A percentile compares a stretch with the other conserved stretches of the same genome.
These are phyloP conservation scores for Physcia stellaris DNA, from an alignment of 495 filamentous ascomycete genomes.

Conservation along the genomic window DNA sequence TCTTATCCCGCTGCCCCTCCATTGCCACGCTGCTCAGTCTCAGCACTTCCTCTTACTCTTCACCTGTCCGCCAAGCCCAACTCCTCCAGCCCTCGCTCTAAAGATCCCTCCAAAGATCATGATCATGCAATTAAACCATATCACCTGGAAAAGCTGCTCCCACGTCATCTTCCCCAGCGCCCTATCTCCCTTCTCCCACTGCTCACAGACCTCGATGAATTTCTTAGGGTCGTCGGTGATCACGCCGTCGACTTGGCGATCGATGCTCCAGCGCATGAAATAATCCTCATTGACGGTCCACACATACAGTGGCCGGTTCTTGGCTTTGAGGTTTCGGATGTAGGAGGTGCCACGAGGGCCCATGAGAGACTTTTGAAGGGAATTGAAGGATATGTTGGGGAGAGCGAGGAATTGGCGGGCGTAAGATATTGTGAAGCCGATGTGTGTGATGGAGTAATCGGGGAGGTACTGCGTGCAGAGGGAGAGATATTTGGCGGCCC, in stretches of 20 bases:
- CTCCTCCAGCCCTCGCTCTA: constrained; percentile 12
- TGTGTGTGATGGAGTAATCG: constrained; percentile 51
- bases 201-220: constrained; percentile 29
- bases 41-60: too few species aligned
- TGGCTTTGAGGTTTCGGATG: constrained; percentile 39
- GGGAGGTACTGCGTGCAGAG: constrained; percentile 48
- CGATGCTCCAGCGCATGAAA: constrained; percentile 61
- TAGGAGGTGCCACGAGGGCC: constrained; percentile 50
- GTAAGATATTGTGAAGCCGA: constrained; percentile 56
- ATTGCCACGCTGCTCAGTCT: too few species aligned
- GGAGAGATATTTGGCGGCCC: constrained; percentile 46
- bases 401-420: constrained; percentile 52
- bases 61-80: too few species aligned
- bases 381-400: constrained; percentile 58
- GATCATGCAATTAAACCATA: constrained; percentile 14
- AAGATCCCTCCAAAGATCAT: constrained; percentile 11
- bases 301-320: constrained; percentile 45
- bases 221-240: constrained; percentile 43
- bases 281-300: constrained; percentile 77
- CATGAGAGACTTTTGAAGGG: constrained; percentile 51
- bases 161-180: constrained; percentile 1
- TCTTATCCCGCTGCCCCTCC: too few species aligned
- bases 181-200: constrained; percentile 18
- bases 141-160: constrained; percentile 7
- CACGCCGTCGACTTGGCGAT: constrained; percentile 37